Evolutionary conservation across 2,329 filamentous ascomycete genomes (phyloP), one percentile per base, ranked within the genome.

Genomic region (Huntiella decipiens): DNA sequence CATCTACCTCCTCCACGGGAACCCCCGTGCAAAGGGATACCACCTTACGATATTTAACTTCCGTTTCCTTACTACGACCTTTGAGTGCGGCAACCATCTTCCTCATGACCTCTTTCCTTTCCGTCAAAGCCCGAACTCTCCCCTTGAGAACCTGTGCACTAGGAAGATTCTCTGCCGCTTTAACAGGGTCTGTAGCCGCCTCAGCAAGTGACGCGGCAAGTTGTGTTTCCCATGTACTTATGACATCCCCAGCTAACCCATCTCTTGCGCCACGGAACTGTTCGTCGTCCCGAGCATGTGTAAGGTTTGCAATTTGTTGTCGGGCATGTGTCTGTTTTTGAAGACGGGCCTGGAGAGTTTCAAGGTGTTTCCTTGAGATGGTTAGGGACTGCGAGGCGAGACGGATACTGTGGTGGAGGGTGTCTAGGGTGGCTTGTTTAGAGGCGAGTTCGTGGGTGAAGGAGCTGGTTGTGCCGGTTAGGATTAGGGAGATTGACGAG

Each of bases 21-120:
- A 87, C 82, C 6, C 77, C 78, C 0, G 86, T 93, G 58, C 88
- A 95, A 10, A 95, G 66, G 45, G 81, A 77, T 17, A 98, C 85
- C 28, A 96, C 83, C 53, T 80, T 82, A 19, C 86, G 74, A 58
- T 95, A 95, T 61, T 91, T 85, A 53, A 80, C 69, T 56, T 94
- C 88, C 3, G 93, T 69, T 45, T 94, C 86, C 4, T 77, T 79
- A 54, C 84, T 88, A 50, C 82, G 77, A 28, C 79, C 78, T 58
- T 84, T 79, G 6, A 98, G 70, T 4, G 72, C 72, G 13, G 73
- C 70, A 2, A 85, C 78, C 53, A 80, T 74, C 43, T 74, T 73
- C 45, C 74, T 66, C 10, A 91, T 74, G 13, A 71, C 66, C 37
- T 71, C 67, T 38, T 85, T 84, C 40, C 85, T 77, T 10, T 66